These are phyloP conservation scores for Brassica hybrid DNA, from an alignment of 441 rosid species.

Conservation along the genomic window DNA sequence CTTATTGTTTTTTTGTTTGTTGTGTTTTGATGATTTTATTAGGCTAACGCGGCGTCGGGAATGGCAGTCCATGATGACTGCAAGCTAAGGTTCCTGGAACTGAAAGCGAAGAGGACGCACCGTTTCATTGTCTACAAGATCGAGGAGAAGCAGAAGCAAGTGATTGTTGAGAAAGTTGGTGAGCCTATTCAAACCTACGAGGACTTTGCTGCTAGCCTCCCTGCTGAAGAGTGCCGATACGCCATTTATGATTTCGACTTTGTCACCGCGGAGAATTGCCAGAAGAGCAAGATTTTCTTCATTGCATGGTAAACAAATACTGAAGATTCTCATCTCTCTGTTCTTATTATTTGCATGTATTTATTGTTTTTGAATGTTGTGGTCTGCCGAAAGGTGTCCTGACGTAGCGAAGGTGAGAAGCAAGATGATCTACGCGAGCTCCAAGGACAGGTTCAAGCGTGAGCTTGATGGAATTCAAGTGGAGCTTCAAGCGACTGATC, in stretches of 20 bases:
- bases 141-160: slow-evolving; percentile 65
- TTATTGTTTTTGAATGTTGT: not conserved
- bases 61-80: slow-evolving; percentile 77
- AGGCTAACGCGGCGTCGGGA: slow-evolving; percentile 72
- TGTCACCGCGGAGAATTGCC: slow-evolving; percentile 57
- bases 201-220: slow-evolving; percentile 57
- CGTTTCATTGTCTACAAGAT: slow-evolving; percentile 63
- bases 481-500: slow-evolving; percentile 65
- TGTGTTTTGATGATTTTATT: slow-evolving; percentile 25
- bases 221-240: slow-evolving; percentile 65
- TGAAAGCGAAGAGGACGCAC: slow-evolving; percentile 60
- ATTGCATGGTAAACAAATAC: slow-evolving; percentile 51
- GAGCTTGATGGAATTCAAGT: slow-evolving; percentile 61
- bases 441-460: slow-evolving; percentile 65
- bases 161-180: slow-evolving; percentile 61
- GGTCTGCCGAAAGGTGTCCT: slow-evolving; percentile 50
- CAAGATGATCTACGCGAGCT: slow-evolving; percentile 72
- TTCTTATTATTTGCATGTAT: not conserved
- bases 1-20: slow-evolving; percentile 14
- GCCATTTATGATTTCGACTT: slow-evolving; percentile 64
- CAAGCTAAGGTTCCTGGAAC: slow-evolving; percentile 59
- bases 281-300: slow-evolving; percentile 68
- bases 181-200: slow-evolving; percentile 57
- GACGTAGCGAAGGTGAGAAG: slow-evolving; percentile 62
- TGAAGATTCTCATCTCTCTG: not conserved